Evolutionary conservation across 2,329 filamentous ascomycete species (phyloP).

Genomic region (Talaromyces sp.): DNA sequence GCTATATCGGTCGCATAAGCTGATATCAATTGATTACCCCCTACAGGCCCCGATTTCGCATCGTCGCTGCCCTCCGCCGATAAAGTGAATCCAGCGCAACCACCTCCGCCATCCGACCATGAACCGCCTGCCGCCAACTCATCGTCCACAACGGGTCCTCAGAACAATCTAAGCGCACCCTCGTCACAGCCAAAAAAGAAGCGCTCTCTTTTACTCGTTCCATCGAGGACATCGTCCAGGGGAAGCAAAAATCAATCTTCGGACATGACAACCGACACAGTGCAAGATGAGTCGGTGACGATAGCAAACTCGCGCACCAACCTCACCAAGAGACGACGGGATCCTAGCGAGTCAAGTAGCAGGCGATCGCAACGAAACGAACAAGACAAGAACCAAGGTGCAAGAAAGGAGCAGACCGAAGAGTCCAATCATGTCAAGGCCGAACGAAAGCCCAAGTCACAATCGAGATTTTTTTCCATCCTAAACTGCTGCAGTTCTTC

Average conservation of each 20-base stretch:
- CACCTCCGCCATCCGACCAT: conserved; percentile 13
- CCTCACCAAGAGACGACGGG: conserved; percentile 60
- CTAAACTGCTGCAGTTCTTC: conserved; percentile 49
- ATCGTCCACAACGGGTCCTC: conserved; percentile 15
- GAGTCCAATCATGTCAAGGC: conserved; percentile 32
- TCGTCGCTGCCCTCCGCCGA: conserved; percentile 16
- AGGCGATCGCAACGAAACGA: conserved; percentile 37
- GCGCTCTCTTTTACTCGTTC: conserved; percentile 34
- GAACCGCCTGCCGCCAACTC: conserved; percentile 14
- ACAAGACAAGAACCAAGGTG: conserved; percentile 32
- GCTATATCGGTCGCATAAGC: neutral
- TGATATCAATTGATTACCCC: neutral
- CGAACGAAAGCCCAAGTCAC: conserved; percentile 41
- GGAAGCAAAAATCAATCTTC: conserved; percentile 33
- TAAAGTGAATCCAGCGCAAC: conserved; percentile 14
- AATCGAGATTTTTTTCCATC: conserved; percentile 44
- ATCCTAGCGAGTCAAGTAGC: conserved; percentile 64
- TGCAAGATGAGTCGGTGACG: conserved; percentile 49
- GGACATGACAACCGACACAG: conserved; percentile 33
- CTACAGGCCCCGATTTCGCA: conserved; percentile 19
- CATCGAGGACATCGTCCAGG: conserved; percentile 39
- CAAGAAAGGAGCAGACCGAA: conserved; percentile 32
- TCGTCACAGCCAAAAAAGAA: conserved; percentile 34
- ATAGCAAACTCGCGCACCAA: conserved; percentile 63
- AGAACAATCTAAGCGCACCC: conserved; percentile 17